Evolutionary conservation across 305 asterid species (phyloP), one percentile per base, ranked within the genome.

Genomic region (Rubia balearica): DNA sequence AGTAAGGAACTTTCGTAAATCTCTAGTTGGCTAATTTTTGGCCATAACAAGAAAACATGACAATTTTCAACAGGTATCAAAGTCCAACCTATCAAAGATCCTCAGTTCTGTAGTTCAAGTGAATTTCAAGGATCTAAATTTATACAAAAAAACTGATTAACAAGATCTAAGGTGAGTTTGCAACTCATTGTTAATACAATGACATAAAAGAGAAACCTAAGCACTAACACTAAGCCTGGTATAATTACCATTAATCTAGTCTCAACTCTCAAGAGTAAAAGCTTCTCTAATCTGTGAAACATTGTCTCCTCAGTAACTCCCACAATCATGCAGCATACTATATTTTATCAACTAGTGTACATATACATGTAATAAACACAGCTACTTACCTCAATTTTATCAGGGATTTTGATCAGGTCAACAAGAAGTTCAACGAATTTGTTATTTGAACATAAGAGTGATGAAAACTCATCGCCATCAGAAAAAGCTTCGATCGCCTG

Each of bases 401-500:
- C 97, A 68, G 96, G 96, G 75, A 84, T 85, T 74, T 84, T 79
- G 70, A 91, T 84, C 61, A 95, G 83, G 74, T 84, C 86, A 72
- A 75, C 79, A 53, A 85, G 86, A 67, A 84, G 85, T 65, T 77
- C 82, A 82, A 87, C 73, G 22, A 88, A 90, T 81, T 85, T 87
- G 74, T 76, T 84, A 75, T 75, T 86, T 67, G 66, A 75, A 72
- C 87, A 88, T 60, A 90, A 73, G 67, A 81, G 86, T 69, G 80
- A 75, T 42, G 96, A 88, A 75, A 80, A 90, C 45, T 84, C 81
- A 80, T 91, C 96, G 61, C 75, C 74, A 46, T 77, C 82, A 36
- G 97, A 88, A 75, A 95, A 84, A 71, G 91, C 94, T 84, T 90
- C 97, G 81, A 91, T 72, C 65, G 96, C 77, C 62, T 88, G 89